These are phyloP conservation scores for Arachnomyces sp. DNA, from an alignment of 2,329 filamentous ascomycete species.

Conservation along the genomic window DNA sequence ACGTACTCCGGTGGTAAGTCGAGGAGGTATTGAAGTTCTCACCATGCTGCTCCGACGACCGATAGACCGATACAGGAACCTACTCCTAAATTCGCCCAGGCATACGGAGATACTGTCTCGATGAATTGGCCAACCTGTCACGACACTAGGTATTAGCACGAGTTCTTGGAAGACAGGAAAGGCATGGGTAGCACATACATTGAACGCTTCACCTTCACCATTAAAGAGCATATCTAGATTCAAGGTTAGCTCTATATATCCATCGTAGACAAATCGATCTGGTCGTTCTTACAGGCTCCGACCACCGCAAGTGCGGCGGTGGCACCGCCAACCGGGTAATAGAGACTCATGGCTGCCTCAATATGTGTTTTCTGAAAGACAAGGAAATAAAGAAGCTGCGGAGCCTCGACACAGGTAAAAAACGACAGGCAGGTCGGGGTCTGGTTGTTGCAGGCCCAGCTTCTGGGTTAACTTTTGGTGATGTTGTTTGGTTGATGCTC, in stretches of 20 bases:
- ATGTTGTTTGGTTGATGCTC: no score
- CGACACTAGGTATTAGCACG: constrained; percentile 22
- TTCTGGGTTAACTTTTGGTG: no score
- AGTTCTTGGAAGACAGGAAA: constrained; percentile 2
- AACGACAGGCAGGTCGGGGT: neutral
- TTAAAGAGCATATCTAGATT: constrained; percentile 92
- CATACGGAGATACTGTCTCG: constrained; percentile 86
- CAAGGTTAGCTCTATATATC: constrained; percentile 13
- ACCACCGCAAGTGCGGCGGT: constrained; percentile 63
- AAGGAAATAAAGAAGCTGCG: constrained; percentile 7
- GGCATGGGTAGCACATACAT: constrained; percentile 50
- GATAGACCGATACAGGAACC: constrained; percentile 91
- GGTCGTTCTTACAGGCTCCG: constrained; percentile 62
- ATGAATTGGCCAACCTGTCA: constrained; percentile 83
- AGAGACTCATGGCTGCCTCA: constrained; percentile 57
- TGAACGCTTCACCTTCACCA: constrained; percentile 90
- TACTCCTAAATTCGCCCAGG: constrained; percentile 87
- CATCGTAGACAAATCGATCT: constrained; percentile 4
- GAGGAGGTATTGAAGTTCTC: constrained; percentile 27
- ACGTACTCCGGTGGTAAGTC: neutral
- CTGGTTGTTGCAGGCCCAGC: neutral
- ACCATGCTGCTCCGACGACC: constrained; percentile 97
- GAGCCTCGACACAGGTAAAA: neutral
- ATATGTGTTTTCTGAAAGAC: no score
- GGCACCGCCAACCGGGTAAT: constrained; percentile 62